Percentiles rank a stretch among this genome's conserved stretches.
These are phyloP conservation scores for Boletus patriciae DNA, from an alignment of 768 basidiomycete species.

Conservation along the genomic window DNA sequence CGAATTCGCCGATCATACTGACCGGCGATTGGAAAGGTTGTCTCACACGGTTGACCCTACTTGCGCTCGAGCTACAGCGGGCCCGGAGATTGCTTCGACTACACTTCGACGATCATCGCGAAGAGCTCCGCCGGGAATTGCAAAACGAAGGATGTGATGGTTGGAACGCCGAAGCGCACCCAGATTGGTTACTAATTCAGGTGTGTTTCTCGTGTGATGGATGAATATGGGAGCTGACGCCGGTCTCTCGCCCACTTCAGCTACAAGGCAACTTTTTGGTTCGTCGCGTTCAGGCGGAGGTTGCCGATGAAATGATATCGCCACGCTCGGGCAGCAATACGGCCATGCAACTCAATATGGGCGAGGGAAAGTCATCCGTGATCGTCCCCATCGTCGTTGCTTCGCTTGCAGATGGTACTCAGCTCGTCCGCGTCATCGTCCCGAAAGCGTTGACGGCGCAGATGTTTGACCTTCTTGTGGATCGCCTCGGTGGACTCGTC, in stretches of 20 bases:
- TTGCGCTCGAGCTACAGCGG: slow-evolving; percentile 24
- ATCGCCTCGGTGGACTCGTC: too few relatives aligned
- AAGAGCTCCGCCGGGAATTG: slow-evolving; percentile 34
- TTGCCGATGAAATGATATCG: slow-evolving; percentile 42
- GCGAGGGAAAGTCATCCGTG: too few relatives aligned
- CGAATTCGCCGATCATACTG: slow-evolving; percentile 10
- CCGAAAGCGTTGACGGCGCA: too few relatives aligned
- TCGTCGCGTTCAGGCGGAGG: slow-evolving; percentile 42
- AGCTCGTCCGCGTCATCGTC: too few relatives aligned
- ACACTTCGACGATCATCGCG: slow-evolving; percentile 13
- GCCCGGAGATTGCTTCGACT: too few relatives aligned
- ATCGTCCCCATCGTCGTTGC: too few relatives aligned
- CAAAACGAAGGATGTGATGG: slow-evolving; percentile 25
- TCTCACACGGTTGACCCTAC: not conserved
- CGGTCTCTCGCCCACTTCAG: slow-evolving; percentile 22
- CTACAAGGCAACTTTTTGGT: slow-evolving; percentile 45
- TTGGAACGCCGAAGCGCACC: slow-evolving; percentile 18
- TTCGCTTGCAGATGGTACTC: too few relatives aligned
- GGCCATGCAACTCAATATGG: too few relatives aligned
- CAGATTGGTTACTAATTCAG: slow-evolving; percentile 49
- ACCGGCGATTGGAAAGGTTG: too few relatives aligned
- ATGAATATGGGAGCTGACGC: not conserved
- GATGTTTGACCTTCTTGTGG: too few relatives aligned
- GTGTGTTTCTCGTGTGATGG: slow-evolving; percentile 16
- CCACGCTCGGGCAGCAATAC: too few relatives aligned